These are phyloP conservation scores for Mycena venus DNA, from an alignment of 768 basidiomycete genomes.

Conservation along the genomic window DNA sequence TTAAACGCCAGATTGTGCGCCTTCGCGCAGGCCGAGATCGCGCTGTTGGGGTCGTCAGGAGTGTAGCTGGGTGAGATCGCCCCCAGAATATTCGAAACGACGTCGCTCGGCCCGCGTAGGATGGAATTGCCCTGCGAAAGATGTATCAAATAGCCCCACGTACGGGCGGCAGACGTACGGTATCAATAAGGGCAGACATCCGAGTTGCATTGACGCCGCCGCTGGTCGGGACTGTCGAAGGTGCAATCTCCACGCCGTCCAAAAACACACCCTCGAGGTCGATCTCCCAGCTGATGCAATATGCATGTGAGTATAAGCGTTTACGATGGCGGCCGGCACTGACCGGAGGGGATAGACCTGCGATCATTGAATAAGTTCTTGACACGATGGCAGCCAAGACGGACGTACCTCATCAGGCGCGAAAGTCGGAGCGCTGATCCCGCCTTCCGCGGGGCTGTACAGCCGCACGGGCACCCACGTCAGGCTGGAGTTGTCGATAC, in stretches of 20 bases:
- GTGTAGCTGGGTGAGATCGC: constrained; percentile 53
- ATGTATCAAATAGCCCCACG: neutral
- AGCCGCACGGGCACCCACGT: constrained; percentile 78
- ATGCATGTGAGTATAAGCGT: neutral
- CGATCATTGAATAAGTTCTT: neutral
- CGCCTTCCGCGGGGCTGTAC: constrained; percentile 68
- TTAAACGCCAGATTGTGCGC: constrained; percentile 72
- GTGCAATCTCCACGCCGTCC: constrained; percentile 66
- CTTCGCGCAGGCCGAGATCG: constrained; percentile 62
- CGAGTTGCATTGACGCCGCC: constrained; percentile 47
- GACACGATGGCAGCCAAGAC: neutral
- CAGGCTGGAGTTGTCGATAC: constrained; percentile 65
- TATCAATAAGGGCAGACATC: constrained; percentile 75
- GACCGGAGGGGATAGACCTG: constrained; percentile 54
- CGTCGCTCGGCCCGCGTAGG: constrained; percentile 75
- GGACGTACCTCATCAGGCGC: constrained; percentile 69
- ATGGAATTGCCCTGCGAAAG: constrained; percentile 77
- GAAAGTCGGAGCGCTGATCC: constrained; percentile 64
- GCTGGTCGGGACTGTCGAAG: constrained; percentile 61
- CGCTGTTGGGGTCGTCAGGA: constrained; percentile 37
- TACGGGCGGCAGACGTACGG: constrained; percentile 53
- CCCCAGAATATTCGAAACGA: constrained; percentile 63
- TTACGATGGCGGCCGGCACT: too few relatives aligned
- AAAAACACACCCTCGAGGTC: constrained; percentile 76
- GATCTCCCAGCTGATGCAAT: constrained; percentile 69